Base-by-base conservation (phyloP, 1,284 basidiomycete species). In the Coniferiporia weirii region DNA sequence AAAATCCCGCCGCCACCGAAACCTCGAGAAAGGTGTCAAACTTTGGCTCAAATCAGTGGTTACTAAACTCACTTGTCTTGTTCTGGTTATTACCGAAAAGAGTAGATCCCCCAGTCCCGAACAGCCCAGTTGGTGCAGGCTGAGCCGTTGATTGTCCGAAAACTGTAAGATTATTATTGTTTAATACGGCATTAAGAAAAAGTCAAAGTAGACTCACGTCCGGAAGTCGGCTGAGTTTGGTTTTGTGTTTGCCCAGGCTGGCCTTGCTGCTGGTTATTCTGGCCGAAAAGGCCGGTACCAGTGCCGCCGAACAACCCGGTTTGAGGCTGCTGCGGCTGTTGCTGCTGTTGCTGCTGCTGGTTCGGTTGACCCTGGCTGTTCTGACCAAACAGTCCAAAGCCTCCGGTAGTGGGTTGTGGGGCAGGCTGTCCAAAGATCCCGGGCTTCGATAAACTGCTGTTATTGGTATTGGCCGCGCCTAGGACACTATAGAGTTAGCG, bases 1-100 rank as follows among this genome's bases (percentile, higher is more conserved):
- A 82, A 81, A 8, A 84, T 64, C n/a, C 75, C 71, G 50, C 73
- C 73, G 27, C 75, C 72, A 32, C 66, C 66, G 4, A 69, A 67
- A 54, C 58, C 68, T 38, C 64, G 50, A 22, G 72, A 74, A 50
- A 65, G 59, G 38, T 60, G 60, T 38, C 54, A 54, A 43, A 50
- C 50, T 32, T 60, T 60, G 48, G 19, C 49, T 68, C 45, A 71
- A 71, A 47, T 69, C 58, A 35, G n/a, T 15, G 40, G 20, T 69
- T 63, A 2, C 60, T 6, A 3, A 45, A 59, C 44, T 38, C 55
- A 61, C 63, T 66, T 61, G 57, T 67, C 51, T 64, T 66, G 43
- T 50, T 64, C 63, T 43, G 64, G 47, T 65, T 70, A 65, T 62
- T 65, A 7, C 68, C 78, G 73, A 71, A 83, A 72, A 66, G 77